Base-by-base conservation (phyloP, 352 stramenopile genomes). In the Pythium guiyangense region DNA sequence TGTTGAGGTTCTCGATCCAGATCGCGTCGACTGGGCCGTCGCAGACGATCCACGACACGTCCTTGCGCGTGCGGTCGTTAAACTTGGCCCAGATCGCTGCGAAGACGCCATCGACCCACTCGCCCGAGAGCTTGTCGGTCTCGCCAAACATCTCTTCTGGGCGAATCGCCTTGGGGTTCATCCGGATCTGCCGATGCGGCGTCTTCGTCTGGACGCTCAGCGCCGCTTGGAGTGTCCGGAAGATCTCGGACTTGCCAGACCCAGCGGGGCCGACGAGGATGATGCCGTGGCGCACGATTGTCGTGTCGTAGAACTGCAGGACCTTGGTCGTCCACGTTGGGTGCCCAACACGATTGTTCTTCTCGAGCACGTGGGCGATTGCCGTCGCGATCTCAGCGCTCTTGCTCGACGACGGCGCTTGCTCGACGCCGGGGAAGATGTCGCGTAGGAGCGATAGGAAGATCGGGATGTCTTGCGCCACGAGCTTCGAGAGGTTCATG, bases 1-100 rank as follows among this genome's bases (percentile, higher is more conserved):
- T 97, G 71, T 98, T 98, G 47, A 98, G 85, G 63, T 98, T 97
- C 63, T 98, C 92, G 54, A 98, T 97, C 92, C 92, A 98, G 20
- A 97, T 75, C 4, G 92, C 87, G 54, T 98, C 92, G 6, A 98
- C 93, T 0, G 92, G 92, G 0, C 92, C 92, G 59, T 98, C 92
- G 43, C 96, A 97, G 6, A 98, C 81, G 27, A 94, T 91, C 92
- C 92, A 98, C n/a, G 74, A 74, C 31, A 89, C 69, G 52, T 96
- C 84, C 54, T 90, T 91, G 20, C 85, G 68, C 11, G 64, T 76
- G 27, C 85, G 69, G 59, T 96, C 84, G 57, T 96, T 96, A 60
- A 80, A 96, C 52, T 96, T 96, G 6, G 83, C 67, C 88, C 79
- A 92, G 58, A 89, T 92, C 4, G 77, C 71, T 0, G 89, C 86